These are phyloP conservation scores for Metroxylon sagu DNA, from an alignment of 176 grass and related monocot genomes.

Conservation along the genomic window DNA sequence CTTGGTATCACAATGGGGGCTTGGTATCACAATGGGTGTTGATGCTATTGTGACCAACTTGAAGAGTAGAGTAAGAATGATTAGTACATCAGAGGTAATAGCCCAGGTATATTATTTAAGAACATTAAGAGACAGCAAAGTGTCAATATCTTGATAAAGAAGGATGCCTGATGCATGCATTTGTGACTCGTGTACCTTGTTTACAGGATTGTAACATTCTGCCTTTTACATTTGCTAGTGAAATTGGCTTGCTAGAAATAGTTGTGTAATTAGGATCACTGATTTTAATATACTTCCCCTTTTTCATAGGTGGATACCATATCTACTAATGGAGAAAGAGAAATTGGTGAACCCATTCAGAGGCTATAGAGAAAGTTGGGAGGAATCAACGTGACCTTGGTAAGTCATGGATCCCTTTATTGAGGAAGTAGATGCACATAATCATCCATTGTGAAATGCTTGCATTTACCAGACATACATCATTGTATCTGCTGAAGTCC, in stretches of 20 bases:
- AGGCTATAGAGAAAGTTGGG: constrained; percentile 99
- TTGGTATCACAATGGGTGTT: constrained; percentile 91
- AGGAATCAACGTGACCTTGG: constrained; percentile 90
- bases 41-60: constrained; percentile 89
- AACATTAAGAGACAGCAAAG: neutral
- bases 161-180: too few species aligned
- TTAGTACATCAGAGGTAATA: constrained; percentile 93
- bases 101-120: constrained; percentile 26
- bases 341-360: constrained; percentile 94
- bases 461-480: too few species aligned
- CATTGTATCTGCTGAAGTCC: too few species aligned
- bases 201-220: neutral
- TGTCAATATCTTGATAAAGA: too few species aligned
- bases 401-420: constrained; percentile 26
- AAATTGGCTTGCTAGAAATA: too few species aligned
- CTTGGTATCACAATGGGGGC: too few species aligned
- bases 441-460: too few species aligned
- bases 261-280: too few species aligned
- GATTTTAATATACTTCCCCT: too few species aligned
- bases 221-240: neutral
- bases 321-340: constrained; percentile 92
- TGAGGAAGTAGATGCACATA: too few species aligned
- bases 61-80: constrained; percentile 82
- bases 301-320: constrained; percentile 68
- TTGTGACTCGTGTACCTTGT: too few species aligned